Evolutionary conservation across 495 filamentous ascomycete genomes (phyloP).

Genomic region (Penicillium psychrofluorescens): DNA sequence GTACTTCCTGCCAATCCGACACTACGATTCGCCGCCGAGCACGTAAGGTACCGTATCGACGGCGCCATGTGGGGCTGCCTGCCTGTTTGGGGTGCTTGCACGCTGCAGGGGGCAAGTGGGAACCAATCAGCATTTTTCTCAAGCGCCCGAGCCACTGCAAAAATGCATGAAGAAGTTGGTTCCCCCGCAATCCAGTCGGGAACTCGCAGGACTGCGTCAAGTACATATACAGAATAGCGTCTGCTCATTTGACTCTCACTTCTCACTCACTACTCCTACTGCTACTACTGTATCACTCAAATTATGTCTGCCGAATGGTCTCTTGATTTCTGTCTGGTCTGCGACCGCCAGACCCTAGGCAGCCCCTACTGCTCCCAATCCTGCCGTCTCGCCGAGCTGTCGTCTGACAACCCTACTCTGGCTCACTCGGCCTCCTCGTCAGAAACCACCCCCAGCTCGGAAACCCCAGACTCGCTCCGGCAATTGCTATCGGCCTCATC

Average conservation of each 20-base stretch:
- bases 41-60: too few species aligned
- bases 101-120: not conserved
- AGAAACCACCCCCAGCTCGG: constrained; percentile 4
- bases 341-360: constrained; percentile 77
- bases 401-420: constrained; percentile 18
- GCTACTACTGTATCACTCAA: not conserved
- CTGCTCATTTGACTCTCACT: too few species aligned
- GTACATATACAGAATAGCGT: too few species aligned
- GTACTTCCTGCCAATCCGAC: too few species aligned
- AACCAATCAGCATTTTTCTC: constrained; percentile 4
- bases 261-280: not conserved
- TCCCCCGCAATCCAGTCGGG: not conserved
- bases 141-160: constrained; percentile 29
- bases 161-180: not conserved
- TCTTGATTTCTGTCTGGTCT: constrained; percentile 88
- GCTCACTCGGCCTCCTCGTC: constrained; percentile 7
- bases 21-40: too few species aligned
- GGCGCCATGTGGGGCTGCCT: too few species aligned
- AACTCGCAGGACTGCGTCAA: too few species aligned
- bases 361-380: constrained; percentile 87
- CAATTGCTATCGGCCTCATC: constrained; percentile 63
- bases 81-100: too few species aligned
- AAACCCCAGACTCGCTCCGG: constrained; percentile 9
- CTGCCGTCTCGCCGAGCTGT: constrained; percentile 78
- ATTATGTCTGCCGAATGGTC: constrained; percentile 75